Conservation (phyloP, 768 basidiomycete species). For the Austroboletus eburneus region DNA sequence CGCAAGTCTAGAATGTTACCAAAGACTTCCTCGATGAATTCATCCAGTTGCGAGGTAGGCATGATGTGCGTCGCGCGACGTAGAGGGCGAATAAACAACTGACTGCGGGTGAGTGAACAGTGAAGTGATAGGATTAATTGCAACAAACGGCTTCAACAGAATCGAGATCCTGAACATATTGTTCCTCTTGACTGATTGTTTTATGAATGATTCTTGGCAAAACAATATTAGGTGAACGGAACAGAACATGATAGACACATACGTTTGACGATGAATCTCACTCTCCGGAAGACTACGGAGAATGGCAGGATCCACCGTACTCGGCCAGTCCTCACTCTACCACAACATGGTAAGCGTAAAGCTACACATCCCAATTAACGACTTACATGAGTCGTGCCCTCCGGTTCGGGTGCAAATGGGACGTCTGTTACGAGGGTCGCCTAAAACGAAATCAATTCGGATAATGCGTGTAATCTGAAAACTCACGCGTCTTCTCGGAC, state of each 20-base stretch:
- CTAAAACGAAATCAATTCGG: conserved; percentile 19
- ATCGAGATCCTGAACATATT: conserved; percentile 85
- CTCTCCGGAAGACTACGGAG: conserved; percentile 59
- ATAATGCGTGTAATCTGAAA: not conserved
- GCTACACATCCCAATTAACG: conserved; percentile 33
- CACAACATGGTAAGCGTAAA: not conserved
- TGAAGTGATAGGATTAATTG: conserved; percentile 15
- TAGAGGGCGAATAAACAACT: conserved; percentile 54
- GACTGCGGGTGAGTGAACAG: conserved; percentile 28
- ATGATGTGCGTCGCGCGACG: conserved; percentile 57
- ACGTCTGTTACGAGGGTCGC: conserved; percentile 21
- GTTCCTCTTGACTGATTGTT: conserved; percentile 83
- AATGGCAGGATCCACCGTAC: conserved; percentile 46
- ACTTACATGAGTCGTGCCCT: conserved; percentile 28
- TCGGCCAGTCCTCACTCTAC: conserved; percentile 47
- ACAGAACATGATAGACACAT: conserved; percentile 7
- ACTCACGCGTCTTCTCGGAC: conserved; percentile 62
- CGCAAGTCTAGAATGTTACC: conserved; percentile 86
- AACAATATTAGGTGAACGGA: not conserved
- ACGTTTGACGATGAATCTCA: conserved; percentile 82
- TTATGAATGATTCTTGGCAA: conserved; percentile 67
- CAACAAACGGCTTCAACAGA: conserved; percentile 63
- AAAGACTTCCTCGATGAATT: conserved; percentile 88
- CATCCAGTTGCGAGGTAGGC: conserved; percentile 54
- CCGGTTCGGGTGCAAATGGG: conserved; percentile 21